These are phyloP conservation scores for Calycina herbarum DNA, from an alignment of 2,329 filamentous ascomycete species.

Conservation along the genomic window DNA sequence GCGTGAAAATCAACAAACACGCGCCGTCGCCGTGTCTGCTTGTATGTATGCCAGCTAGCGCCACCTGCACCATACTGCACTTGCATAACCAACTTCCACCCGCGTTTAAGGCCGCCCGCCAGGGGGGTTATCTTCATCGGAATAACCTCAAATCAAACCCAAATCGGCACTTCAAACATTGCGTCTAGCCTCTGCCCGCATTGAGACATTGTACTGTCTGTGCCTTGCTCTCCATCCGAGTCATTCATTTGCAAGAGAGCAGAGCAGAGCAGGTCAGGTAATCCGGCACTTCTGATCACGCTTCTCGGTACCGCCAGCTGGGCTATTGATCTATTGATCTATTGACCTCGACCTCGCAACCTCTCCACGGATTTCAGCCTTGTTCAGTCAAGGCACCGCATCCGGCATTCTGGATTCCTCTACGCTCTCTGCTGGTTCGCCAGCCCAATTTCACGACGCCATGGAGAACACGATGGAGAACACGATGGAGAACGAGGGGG, in stretches of 20 bases:
- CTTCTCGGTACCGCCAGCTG: conserved; percentile 4
- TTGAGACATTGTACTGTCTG: neutral
- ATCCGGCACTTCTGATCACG: neutral
- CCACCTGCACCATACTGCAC: neutral
- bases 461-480: conserved; percentile 47
- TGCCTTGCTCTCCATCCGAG: neutral
- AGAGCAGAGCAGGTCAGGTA: too few relatives aligned
- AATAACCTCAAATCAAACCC: conserved; percentile 32
- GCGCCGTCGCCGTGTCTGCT: neutral
- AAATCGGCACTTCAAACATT: neutral
- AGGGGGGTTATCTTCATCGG: conserved; percentile 23
- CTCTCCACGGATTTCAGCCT: conserved; percentile 9
- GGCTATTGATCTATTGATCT: neutral
- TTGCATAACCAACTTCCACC: neutral
- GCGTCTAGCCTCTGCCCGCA: neutral
- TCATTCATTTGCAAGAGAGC: conserved; percentile 3
- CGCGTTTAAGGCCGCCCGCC: conserved; percentile 13
- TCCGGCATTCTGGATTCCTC: conserved; percentile 53
- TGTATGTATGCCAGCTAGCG: neutral
- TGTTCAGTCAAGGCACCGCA: conserved; percentile 20
- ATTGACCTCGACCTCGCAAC: neutral
- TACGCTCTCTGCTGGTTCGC: conserved; percentile 49
- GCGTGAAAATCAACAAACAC: conserved; percentile 22
- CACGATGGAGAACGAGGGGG: conserved; percentile 50
- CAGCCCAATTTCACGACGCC: conserved; percentile 54